Base-by-base conservation (phyloP, 2,329 filamentous ascomycete genomes). In the Orbilia blumenaviensis region DNA sequence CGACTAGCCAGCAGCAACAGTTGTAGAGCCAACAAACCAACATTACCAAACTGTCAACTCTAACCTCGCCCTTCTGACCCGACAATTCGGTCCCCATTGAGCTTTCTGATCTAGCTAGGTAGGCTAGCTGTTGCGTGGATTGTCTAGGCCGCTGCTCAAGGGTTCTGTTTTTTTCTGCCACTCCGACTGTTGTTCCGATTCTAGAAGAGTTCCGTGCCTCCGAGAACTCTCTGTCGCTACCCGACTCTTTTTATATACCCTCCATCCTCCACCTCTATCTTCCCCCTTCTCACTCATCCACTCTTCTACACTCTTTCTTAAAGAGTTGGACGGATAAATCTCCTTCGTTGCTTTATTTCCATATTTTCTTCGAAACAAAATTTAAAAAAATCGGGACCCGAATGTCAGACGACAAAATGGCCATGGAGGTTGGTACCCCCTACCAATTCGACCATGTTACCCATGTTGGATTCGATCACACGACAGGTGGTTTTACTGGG, bases 371-470 rank as follows among this genome's bases (percentile, higher is more conserved):
- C 56, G 56, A 56, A n/a, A n/a, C n/a, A n/a, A n/a, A n/a, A n/a
- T n/a, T n/a, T n/a, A n/a, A n/a, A n/a, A 71, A 54, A 29, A 34
- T 34, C 23, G 36, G 18, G 54, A 34, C 29, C 46, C 71, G 63
- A 67, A 75, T 75, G 71, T 75, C 71, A 75, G 71, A 75, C 62
- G 63, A 75, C 71, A 75, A 75, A 63, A 75, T 75, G 71, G 32
- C 54, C 29, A 46, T 41, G 62, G 95, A 94, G 80, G 95, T 98
- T 73, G 97, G 94, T 85, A 97, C 97, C 83, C 94, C 94, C 5
- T 97, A 94, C 79, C 97, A 97, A 85, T 98, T 98, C 85, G 93
- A 91, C 25, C 94, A 98, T 83, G 91, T 93, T 54, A 93, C 98
- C 25, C 94, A 98, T 82, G 94, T 98, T 79, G 94, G 94, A 77